Conservation (phyloP, 176 grass and related monocot genomes). For the Pontederia paniculata region DNA sequence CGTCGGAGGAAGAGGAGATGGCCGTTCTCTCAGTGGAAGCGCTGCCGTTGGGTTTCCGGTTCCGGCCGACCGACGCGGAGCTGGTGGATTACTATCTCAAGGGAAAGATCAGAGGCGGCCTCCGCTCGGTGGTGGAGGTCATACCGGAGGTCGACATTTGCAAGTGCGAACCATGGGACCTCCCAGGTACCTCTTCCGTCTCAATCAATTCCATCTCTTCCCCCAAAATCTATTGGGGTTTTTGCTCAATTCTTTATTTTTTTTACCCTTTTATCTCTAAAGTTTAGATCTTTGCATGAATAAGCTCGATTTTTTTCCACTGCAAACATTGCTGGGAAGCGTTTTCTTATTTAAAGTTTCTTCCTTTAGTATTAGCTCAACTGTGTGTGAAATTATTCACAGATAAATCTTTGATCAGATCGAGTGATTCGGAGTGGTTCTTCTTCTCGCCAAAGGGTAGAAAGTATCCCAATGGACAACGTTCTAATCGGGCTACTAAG, state of each 20-base stretch:
- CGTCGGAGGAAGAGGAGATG: constrained; percentile 1
- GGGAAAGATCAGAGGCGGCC: constrained; percentile 38
- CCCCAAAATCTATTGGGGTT: no score
- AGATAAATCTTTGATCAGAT: constrained; percentile 5
- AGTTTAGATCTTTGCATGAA: no score
- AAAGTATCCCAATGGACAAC: constrained; percentile 12
- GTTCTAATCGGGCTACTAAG: constrained; percentile 13
- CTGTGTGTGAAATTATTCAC: no score
- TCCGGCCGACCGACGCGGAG: constrained; percentile 53
- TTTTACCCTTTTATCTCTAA: no score
- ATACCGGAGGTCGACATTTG: constrained; percentile 54
- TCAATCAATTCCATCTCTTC: not conserved
- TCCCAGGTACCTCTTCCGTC: constrained; percentile 23
- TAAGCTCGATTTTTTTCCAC: no score
- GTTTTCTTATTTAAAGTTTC: no score
- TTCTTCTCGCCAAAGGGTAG: constrained; percentile 18
- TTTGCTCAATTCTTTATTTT: no score
- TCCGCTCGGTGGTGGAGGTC: constrained; percentile 26
- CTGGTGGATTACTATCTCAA: constrained; percentile 60
- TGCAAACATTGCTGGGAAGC: no score
- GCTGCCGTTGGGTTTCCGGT: constrained; percentile 54
- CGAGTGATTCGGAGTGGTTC: constrained; percentile 16
- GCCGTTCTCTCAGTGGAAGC: not conserved
- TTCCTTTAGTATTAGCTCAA: no score
- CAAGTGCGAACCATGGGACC: constrained; percentile 52